Evolutionary conservation across 2,329 filamentous ascomycete species (phyloP).

Genomic region (Aspergillus ruber): DNA sequence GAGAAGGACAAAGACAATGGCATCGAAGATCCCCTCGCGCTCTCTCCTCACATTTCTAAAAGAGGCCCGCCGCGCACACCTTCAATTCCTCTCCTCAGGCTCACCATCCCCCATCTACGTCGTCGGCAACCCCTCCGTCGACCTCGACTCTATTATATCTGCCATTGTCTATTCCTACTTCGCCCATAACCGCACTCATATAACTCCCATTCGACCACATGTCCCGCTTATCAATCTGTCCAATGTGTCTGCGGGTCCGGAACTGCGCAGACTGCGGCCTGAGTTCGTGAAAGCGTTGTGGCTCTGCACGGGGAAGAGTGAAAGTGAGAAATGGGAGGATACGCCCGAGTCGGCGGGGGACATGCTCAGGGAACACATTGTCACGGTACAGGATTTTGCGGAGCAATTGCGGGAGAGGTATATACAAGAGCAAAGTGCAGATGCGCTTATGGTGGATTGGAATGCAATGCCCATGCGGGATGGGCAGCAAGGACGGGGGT

Average conservation of each 20-base stretch:
- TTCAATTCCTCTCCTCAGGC: constrained; percentile 18
- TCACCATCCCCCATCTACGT: constrained; percentile 31
- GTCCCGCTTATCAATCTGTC: constrained; percentile 56
- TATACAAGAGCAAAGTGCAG: constrained; percentile 5
- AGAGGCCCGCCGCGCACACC: constrained; percentile 24
- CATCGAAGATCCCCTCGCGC: neutral
- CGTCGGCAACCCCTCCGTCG: constrained; percentile 42
- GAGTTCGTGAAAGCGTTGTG: constrained; percentile 54
- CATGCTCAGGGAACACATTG: constrained; percentile 27
- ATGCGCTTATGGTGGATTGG: constrained; percentile 40
- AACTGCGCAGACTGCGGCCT: constrained; percentile 49
- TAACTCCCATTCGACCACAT: constrained; percentile 38
- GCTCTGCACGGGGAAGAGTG: constrained; percentile 34
- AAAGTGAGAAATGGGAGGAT: constrained; percentile 18
- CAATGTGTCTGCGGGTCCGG: constrained; percentile 36
- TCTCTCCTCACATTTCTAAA: constrained; percentile 32
- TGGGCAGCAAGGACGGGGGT: constrained; percentile 41
- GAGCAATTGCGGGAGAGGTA: constrained; percentile 11
- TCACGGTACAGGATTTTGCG: constrained; percentile 37
- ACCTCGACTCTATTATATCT: constrained; percentile 58
- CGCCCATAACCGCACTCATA: constrained; percentile 38
- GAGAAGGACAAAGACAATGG: neutral
- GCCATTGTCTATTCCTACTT: constrained; percentile 58
- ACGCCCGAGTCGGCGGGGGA: constrained; percentile 17
- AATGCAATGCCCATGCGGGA: constrained; percentile 42